Evolutionary conservation across 805 yeast genomes (phyloP).

Genomic region (Spathaspora boniae): DNA sequence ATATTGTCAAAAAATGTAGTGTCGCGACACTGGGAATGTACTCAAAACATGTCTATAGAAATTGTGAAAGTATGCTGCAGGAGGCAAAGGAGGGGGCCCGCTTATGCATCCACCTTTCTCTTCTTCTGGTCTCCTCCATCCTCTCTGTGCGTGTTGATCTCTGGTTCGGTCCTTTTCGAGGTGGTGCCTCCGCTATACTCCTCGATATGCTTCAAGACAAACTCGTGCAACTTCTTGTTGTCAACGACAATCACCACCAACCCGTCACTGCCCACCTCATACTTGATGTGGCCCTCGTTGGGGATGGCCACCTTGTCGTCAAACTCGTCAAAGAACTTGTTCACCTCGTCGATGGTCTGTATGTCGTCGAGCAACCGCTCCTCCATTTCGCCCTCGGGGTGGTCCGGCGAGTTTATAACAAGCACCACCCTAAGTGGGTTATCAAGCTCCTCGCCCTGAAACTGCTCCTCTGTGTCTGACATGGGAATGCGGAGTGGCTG

Average conservation of each 20-base stretch:
- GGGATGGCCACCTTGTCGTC: constrained; percentile 52
- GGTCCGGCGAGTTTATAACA: constrained; percentile 32
- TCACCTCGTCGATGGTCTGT: constrained; percentile 45
- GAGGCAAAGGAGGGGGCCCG: background rate
- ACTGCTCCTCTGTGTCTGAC: constrained; percentile 8
- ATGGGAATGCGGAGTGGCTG: constrained; percentile 1
- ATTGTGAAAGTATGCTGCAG: background rate
- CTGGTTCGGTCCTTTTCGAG: constrained; percentile 3
- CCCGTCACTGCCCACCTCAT: constrained; percentile 62
- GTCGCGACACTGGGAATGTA: no score
- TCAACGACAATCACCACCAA: constrained; percentile 54
- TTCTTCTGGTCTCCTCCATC: constrained; percentile 8
- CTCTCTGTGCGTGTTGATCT: constrained; percentile 4
- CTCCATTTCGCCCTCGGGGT: constrained; percentile 43
- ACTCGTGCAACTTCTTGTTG: constrained; percentile 30
- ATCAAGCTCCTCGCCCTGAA: constrained; percentile 33
- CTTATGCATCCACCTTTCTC: constrained; percentile 2
- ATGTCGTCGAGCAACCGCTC: constrained; percentile 45
- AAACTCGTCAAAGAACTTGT: constrained; percentile 49
- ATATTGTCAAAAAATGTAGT: no score
- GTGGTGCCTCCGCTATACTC: constrained; percentile 27
- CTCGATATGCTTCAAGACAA: constrained; percentile 43
- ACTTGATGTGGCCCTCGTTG: constrained; percentile 51
- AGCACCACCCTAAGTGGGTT: constrained; percentile 45
- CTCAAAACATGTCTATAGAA: background rate